Conservation (phyloP, 2,329 filamentous ascomycete species). For the Fusarium fracticaudum region DNA sequence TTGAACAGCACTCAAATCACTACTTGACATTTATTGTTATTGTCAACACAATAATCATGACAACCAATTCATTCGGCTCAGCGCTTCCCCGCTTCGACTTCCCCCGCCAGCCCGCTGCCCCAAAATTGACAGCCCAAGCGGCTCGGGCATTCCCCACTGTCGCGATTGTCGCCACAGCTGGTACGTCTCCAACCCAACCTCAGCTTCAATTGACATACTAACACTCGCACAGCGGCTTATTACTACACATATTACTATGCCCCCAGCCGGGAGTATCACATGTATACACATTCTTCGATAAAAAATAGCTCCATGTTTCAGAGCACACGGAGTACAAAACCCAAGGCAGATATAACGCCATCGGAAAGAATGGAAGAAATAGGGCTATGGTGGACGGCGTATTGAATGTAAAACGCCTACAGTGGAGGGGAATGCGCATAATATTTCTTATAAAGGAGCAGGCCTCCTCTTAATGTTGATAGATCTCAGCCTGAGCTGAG, state of each 20-base stretch:
- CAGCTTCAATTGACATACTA: not conserved
- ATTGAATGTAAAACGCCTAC: not conserved
- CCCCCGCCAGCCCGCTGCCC: not conserved
- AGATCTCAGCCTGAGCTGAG: too few species aligned
- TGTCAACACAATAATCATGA: not conserved
- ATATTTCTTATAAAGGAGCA: too few species aligned
- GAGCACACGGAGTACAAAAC: not conserved
- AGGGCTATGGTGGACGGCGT: not conserved
- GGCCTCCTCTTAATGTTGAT: too few species aligned
- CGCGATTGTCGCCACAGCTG: not conserved
- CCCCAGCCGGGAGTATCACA: not conserved
- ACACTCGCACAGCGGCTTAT: not conserved
- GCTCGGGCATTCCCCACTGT: not conserved
- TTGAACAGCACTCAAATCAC: not conserved
- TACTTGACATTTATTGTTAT: not conserved
- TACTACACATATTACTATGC: not conserved
- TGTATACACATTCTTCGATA: not conserved
- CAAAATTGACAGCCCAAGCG: not conserved
- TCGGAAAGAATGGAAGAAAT: not conserved
- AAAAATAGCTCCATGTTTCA: not conserved
- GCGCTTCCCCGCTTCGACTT: not conserved
- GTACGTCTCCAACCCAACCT: not conserved
- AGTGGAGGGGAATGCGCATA: too few species aligned
- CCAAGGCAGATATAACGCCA: not conserved
- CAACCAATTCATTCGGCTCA: not conserved